phyloP scores from a whole-genome alignment of 1,284 basidiomycete species.

The Malassezia psittaci region DNA sequence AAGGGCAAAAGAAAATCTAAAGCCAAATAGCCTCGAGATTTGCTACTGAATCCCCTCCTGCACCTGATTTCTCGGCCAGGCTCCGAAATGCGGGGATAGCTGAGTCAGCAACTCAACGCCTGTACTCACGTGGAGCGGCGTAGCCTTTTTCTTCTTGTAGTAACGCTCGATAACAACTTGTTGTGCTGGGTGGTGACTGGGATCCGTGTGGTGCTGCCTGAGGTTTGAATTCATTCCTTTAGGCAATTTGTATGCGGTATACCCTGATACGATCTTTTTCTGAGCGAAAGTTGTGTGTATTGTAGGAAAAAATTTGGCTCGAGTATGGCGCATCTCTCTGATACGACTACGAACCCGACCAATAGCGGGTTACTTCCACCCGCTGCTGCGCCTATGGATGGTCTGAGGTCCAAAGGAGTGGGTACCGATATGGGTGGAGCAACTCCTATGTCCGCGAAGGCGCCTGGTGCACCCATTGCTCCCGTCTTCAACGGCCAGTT shows the following conservation, averaged over 20 bases:
- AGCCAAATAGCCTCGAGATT: not conserved
- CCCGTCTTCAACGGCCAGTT: constrained; percentile 36
- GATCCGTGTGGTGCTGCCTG: no score
- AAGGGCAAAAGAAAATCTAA: constrained; percentile 5
- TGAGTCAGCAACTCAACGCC: not conserved
- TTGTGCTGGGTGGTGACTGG: no score
- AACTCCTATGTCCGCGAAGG: not conserved
- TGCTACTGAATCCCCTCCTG: not conserved
- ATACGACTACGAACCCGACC: not conserved
- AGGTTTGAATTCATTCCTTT: no score
- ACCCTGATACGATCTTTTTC: not conserved
- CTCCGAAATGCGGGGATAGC: not conserved
- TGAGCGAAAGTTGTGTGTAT: no score
- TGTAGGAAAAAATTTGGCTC: not conserved
- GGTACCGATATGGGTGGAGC: not conserved
- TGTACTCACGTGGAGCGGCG: not conserved
- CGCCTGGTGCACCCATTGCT: constrained; percentile 2
- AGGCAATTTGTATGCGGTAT: not conserved
- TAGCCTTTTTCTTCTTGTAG: constrained; percentile 5
- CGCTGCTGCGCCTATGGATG: not conserved
- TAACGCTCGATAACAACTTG: no score
- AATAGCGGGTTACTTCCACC: not conserved
- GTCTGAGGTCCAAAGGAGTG: no score
- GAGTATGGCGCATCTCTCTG: not conserved
- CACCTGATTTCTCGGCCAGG: no score